These are phyloP conservation scores for Sarcocystis neurona DNA, from an alignment of 169 alveolate genomes.

Conservation along the genomic window DNA sequence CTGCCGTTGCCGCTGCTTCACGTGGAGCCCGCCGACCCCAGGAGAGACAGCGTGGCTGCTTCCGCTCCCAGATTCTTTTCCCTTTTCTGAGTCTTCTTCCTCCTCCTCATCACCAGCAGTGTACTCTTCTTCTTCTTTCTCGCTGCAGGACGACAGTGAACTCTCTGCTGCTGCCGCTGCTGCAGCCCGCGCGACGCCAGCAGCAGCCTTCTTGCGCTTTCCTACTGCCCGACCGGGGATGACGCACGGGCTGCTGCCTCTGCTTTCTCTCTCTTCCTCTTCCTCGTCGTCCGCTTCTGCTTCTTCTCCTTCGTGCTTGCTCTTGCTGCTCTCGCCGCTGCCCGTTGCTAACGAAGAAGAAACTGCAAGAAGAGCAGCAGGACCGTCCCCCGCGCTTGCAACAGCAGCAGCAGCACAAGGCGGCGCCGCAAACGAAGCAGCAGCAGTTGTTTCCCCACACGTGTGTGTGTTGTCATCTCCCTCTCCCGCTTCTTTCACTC, in stretches of 20 bases:
- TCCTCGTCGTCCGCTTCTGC: not conserved
- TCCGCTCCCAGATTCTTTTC: too few species aligned
- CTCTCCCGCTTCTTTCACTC: not conserved
- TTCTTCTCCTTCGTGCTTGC: not conserved
- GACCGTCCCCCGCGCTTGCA: too few species aligned
- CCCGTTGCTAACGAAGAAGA: not conserved
- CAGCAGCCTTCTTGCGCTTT: slow-evolving; percentile 21
- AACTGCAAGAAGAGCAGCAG: too few species aligned
- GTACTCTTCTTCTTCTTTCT: not conserved
- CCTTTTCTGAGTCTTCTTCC: slow-evolving; percentile 6
- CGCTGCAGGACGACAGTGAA: too few species aligned
- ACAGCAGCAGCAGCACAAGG: too few species aligned
- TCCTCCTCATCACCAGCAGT: slow-evolving; percentile 11
- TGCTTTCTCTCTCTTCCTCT: not conserved
- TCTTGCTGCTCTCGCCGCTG: not conserved
- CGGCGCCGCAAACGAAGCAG: too few species aligned
- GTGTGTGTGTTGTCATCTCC: not conserved
- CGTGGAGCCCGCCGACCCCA: too few species aligned
- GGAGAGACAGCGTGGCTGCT: too few species aligned
- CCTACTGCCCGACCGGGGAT: not conserved
- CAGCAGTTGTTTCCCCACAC: too few species aligned
- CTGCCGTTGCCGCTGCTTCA: too few species aligned
- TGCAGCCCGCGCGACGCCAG: slow-evolving; percentile 48
- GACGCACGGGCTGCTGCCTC: not conserved
- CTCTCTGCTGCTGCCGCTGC: not conserved